Evolutionary conservation across 2,329 filamentous ascomycete species (phyloP), one percentile per base, ranked within the genome.

Genomic region (Claviceps digitariae): DNA sequence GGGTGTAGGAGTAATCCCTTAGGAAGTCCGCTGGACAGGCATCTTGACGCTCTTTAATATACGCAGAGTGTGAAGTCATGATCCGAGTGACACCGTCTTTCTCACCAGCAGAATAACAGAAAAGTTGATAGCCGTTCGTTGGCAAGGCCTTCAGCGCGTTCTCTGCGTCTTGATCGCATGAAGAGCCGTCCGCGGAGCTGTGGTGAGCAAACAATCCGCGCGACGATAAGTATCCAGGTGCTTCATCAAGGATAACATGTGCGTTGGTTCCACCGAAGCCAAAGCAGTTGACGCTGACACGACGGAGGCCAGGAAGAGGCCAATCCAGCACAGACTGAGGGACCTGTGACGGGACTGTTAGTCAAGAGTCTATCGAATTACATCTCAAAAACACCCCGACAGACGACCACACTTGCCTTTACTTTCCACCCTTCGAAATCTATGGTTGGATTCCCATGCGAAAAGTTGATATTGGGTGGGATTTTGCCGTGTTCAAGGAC

Each of bases 241-340:
- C 71, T 53, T 75, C 74, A 44, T 79, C 75, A 48, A 79, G 56
- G 41, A 78, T 72, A 1, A 74, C 69, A 56, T 81, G 77, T 1
- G 72, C 73, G 50, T 80, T 80, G 3, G 76, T 77, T 43, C 78
- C 78, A 1, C 78, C 78, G 58, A 76, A 81, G 2, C 78, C 78
- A 57, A 81, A 82, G 55, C 72, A 77, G 58, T 80, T 81, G 57
- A 81, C 69, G 54, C 74, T 77, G 44, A 72, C 73, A 21, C 77
- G 72, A 1, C 75, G 71, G 15, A 72, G 63, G 10, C 74, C 71
- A 0, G 64, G 48, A 1, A 67, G 50, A 0, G 74, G 74, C 74
- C 74, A 78, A 21, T 68, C 60, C 1, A 68, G 70, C 23, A 72
- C 60, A 13, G 65, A 57, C 0, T 57, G 63, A 0, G 74, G 71